phyloP scores from a whole-genome alignment of 1,139 yeast genomes.

The Blastobotrys niveus region DNA sequence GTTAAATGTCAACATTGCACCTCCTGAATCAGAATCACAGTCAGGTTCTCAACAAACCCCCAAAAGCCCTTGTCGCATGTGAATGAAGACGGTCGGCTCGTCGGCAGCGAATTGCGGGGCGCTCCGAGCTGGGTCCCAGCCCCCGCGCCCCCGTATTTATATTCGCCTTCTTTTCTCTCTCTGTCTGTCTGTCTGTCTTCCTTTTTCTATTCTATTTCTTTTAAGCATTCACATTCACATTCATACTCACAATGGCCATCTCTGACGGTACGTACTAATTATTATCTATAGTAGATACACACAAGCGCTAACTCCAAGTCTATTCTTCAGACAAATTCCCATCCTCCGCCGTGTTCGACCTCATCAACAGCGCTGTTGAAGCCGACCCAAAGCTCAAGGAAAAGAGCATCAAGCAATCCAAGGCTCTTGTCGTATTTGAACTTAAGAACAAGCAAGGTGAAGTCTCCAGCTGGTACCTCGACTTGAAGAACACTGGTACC shows the following conservation, averaged over 20 bases:
- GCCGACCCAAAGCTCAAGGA: conserved; percentile 31
- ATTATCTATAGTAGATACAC: not conserved
- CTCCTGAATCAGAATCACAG: too few species aligned
- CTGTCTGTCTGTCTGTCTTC: too few species aligned
- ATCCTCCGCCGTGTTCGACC: conserved; percentile 38
- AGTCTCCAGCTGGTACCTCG: conserved; percentile 64
- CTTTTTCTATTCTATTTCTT: too few species aligned
- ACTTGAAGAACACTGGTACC: conserved; percentile 60
- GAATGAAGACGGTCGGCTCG: too few species aligned
- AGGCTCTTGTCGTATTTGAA: conserved; percentile 61
- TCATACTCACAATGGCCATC: conserved; percentile 3
- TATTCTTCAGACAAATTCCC: conserved; percentile 31
- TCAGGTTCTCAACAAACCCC: too few species aligned
- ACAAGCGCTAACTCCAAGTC: too few species aligned
- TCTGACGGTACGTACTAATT: conserved; percentile 4
- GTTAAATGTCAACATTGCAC: too few species aligned
- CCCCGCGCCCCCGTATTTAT: too few species aligned
- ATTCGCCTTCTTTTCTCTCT: too few species aligned
- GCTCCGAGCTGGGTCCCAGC: too few species aligned
- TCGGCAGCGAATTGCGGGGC: too few species aligned
- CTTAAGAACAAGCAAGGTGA: conserved; percentile 64
- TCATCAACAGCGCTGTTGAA: conserved; percentile 30
- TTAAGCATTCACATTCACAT: not conserved
- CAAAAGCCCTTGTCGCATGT: too few species aligned
- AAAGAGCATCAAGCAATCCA: conserved; percentile 42